These are phyloP conservation scores for Colletotrichum sp. DNA, from an alignment of 2,329 filamentous ascomycete species.

Conservation along the genomic window DNA sequence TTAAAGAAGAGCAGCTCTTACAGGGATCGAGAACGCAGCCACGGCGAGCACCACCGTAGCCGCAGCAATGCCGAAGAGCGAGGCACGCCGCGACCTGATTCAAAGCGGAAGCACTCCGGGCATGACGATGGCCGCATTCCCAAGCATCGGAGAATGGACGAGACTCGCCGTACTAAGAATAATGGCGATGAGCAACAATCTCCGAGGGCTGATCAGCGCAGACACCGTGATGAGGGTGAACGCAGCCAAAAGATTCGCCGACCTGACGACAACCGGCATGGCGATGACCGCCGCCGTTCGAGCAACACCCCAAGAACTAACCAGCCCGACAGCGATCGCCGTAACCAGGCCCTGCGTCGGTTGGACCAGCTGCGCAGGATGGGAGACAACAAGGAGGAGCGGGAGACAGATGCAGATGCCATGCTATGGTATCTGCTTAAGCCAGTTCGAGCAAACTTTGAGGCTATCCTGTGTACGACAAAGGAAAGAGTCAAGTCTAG, in stretches of 20 bases:
- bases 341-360: constrained; percentile 44
- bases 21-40: constrained; percentile 51
- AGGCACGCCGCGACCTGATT: constrained; percentile 55
- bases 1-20: constrained; percentile 52
- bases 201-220: constrained; percentile 31
- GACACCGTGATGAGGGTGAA: constrained; percentile 30
- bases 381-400: constrained; percentile 55
- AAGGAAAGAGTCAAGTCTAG: constrained; percentile 67
- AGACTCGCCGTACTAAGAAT: constrained; percentile 41
- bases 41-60: constrained; percentile 55
- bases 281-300: constrained; percentile 33
- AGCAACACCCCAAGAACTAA: constrained; percentile 15
- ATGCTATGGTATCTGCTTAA: constrained; percentile 58
- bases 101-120: constrained; percentile 66
- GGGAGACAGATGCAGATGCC: constrained; percentile 49
- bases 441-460: constrained; percentile 65
- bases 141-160: constrained; percentile 48
- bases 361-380: constrained; percentile 50
- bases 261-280: constrained; percentile 37
- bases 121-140: constrained; percentile 47
- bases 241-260: constrained; percentile 37
- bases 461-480: constrained; percentile 64
- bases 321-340: constrained; percentile 34
- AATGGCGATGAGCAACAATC: constrained; percentile 41
- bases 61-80: constrained; percentile 58